Base-by-base conservation (phyloP, 345 rosid species). In the Murraya koenigii region DNA sequence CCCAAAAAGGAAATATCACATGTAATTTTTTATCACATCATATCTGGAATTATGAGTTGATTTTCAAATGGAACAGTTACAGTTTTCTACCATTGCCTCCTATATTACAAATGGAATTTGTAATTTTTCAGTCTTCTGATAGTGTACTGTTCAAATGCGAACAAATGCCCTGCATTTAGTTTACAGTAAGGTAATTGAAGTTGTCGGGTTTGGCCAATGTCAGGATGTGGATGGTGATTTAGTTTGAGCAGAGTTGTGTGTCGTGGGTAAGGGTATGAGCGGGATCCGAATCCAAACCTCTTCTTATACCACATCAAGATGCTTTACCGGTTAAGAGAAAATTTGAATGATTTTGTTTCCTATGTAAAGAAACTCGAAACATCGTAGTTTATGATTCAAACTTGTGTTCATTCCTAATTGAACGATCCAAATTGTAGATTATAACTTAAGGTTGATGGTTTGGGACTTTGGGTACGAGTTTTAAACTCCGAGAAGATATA, bases 21-120 rank as follows among this genome's bases (percentile, higher is more conserved):
- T 82, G 81, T 85, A 80, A 85, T 77, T 82, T 75, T 79, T 81
- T 72, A 77, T 77, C 81, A 76, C 83, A 71, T 71, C 67, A n/a
- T 60, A 71, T 66, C 61, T 22, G 52, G 38, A 72, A 78, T 79
- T 68, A 68, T 72, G 75, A 76, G 32, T 68, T 79, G 11, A 30
- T 38, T 66, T 58, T 55, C 26, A 68, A 35, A 56, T 19, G 30
- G 72, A 28, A 69, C 35, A 23, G 20, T 66, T 66, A 49, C 28
- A 19, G 19, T 44, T 26, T 25, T 10, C 10, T 0, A 38, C 59
- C 71, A 62, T 32, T 49, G 6, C n/a, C 3, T 30, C 32, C 17
- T 32, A 1, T 11, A 20, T 75, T 66, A 8, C n/a, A 56, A 28
- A 19, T 9, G 61, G 20, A 71, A 52, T 17, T 62, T 19, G 14